Conservation (phyloP, 169 alveolate genomes). For the Cryptosporidium canis region DNA sequence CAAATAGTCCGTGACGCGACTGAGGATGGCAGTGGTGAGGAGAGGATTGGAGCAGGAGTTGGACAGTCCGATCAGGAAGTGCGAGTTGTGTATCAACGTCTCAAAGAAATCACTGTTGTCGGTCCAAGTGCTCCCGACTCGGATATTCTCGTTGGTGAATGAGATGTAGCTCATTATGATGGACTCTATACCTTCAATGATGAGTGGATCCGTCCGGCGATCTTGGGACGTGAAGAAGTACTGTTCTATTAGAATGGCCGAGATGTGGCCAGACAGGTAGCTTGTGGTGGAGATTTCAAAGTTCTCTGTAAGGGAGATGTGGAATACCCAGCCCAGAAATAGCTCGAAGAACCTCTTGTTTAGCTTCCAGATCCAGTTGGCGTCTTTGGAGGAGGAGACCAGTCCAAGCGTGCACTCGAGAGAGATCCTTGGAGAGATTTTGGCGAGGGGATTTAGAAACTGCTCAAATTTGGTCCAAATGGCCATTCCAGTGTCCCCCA, state of each 20-base stretch:
- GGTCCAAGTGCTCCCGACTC: background rate
- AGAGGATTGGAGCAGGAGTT: constrained; percentile 3
- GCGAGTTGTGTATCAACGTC: constrained; percentile 10
- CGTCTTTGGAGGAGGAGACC: background rate
- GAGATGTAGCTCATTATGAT: background rate
- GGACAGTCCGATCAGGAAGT: constrained; percentile 34
- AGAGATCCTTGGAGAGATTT: constrained; percentile 47
- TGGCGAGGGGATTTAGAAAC: constrained; percentile 1
- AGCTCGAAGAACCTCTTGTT: background rate
- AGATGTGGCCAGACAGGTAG: constrained; percentile 8
- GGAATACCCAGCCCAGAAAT: constrained; percentile 14
- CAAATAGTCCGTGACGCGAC: background rate
- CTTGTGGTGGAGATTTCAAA: constrained; percentile 29
- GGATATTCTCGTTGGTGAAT: background rate
- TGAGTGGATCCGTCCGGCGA: background rate
- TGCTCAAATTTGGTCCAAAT: constrained; percentile 12
- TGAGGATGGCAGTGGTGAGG: background rate
- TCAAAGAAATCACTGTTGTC: background rate
- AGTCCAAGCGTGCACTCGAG: constrained; percentile 14
- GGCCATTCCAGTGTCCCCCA: background rate
- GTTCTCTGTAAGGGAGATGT: constrained; percentile 15
- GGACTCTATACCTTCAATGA: background rate
- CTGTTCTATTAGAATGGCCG: background rate
- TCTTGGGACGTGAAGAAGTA: background rate
- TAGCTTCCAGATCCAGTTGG: constrained; percentile 25